Percentiles rank a stretch among this genome's conserved stretches.
Conservation (phyloP, 306 rosid genomes). For the Lathyrus sativus region DNA sequence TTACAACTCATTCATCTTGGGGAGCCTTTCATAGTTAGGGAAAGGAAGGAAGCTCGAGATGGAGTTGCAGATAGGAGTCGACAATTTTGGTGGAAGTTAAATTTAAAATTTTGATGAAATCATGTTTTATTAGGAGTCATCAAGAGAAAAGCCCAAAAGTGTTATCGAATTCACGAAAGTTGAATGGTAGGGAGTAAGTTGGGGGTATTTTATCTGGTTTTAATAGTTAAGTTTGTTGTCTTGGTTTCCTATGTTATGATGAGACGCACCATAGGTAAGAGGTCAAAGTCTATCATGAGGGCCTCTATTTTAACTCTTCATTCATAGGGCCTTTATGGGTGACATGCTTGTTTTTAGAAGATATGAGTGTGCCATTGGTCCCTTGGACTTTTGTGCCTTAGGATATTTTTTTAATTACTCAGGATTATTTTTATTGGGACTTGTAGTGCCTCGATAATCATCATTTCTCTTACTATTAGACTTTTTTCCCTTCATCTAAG, state of each 20-base stretch:
- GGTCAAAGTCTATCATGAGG: no score
- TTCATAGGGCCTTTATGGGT: no score
- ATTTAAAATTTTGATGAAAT: not conserved
- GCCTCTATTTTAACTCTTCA: no score
- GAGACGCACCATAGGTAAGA: no score
- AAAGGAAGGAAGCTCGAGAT: not conserved
- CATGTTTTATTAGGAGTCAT: not conserved
- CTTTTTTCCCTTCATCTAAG: no score
- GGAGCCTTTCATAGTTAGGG: not conserved
- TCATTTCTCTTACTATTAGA: no score
- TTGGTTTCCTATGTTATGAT: not conserved
- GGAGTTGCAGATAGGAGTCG: not conserved
- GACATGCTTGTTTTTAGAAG: no score
- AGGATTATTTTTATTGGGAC: no score
- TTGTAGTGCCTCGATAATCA: no score
- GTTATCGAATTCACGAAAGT: not conserved
- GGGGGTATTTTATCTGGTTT: not conserved
- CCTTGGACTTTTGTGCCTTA: no score
- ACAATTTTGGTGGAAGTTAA: not conserved
- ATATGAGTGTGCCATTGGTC: no score
- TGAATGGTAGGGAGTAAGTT: not conserved
- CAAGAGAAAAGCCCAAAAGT: not conserved
- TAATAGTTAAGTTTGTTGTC: not conserved
- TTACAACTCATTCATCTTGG: not conserved
- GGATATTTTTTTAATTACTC: no score